phyloP scores from a whole-genome alignment of 306 rosid genomes.

The Erythrophleum fordii region DNA sequence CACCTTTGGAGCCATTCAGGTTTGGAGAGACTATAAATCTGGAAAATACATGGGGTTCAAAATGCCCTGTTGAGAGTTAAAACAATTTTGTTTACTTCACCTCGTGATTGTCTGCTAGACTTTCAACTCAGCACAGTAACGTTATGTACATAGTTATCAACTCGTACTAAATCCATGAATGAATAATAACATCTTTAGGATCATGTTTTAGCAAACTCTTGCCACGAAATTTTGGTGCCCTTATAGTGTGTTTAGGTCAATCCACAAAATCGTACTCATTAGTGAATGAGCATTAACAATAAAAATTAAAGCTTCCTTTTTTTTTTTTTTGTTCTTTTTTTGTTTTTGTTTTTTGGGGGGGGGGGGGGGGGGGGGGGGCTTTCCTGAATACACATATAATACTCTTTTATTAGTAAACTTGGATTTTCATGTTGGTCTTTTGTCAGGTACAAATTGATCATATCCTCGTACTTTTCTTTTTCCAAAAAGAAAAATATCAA shows the following conservation, averaged over 20 bases:
- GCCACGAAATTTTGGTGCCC: not conserved
- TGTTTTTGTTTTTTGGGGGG: no score
- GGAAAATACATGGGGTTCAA: constrained; percentile 87
- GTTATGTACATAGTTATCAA: not conserved
- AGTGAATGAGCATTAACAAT: not conserved
- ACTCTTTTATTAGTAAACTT: no score
- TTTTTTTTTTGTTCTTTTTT: no score
- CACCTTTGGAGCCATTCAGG: constrained; percentile 67
- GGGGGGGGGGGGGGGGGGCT: no score
- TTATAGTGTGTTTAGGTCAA: not conserved
- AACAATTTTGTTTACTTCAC: constrained; percentile 21
- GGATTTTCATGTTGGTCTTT: no score
- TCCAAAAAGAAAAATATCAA: no score
- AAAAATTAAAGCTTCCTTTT: no score
- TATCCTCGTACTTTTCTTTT: no score
- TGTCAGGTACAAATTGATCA: no score
- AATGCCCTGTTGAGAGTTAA: constrained; percentile 71
- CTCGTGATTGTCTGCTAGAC: constrained; percentile 20
- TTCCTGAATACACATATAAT: no score
- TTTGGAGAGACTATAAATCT: constrained; percentile 61
- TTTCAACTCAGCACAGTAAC: not conserved
- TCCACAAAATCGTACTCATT: not conserved
- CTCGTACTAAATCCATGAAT: not conserved
- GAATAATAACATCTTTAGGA: not conserved
- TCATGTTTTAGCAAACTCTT: not conserved